phyloP scores from a whole-genome alignment of 2,329 filamentous ascomycete species.

The Neonectria neomacrospora region DNA sequence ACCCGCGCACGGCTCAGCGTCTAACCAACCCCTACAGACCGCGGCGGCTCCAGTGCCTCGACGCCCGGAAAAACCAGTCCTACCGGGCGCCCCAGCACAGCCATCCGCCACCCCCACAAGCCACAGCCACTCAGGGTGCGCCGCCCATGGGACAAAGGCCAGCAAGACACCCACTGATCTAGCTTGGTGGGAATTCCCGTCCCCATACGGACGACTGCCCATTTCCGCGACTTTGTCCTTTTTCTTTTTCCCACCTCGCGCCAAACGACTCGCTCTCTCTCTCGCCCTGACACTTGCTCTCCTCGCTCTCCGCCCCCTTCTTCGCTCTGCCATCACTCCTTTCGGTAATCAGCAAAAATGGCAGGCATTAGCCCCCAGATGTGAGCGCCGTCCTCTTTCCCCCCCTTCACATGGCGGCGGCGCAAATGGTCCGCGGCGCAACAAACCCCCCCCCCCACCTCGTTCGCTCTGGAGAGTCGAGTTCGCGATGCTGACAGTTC shows the following conservation, averaged over 20 bases:
- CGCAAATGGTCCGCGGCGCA: conserved; percentile 33
- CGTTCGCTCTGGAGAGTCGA: conserved; percentile 31
- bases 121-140: conserved; percentile 21
- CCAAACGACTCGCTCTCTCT: conserved; percentile 15
- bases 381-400: conserved; percentile 55
- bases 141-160: conserved; percentile 39
- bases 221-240: conserved; percentile 35
- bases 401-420: conserved; percentile 12
- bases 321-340: conserved; percentile 11
- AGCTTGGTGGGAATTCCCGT: conserved; percentile 23
- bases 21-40: not conserved
- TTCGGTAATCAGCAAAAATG: conserved; percentile 59
- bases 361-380: conserved; percentile 71
- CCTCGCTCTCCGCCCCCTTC: conserved; percentile 15
- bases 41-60: conserved; percentile 24
- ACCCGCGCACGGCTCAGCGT: not conserved
- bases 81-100: conserved; percentile 7
- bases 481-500: conserved; percentile 37
- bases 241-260: conserved; percentile 14
- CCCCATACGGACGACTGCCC: conserved; percentile 20
- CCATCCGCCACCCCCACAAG: conserved; percentile 18
- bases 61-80: conserved; percentile 36
- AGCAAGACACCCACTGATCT: conserved; percentile 37
- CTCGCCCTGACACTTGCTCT: conserved; percentile 3
- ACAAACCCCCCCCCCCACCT: not conserved